Conservation (phyloP, 495 filamentous ascomycete species). For the Annulohypoxylon nitens region DNA sequence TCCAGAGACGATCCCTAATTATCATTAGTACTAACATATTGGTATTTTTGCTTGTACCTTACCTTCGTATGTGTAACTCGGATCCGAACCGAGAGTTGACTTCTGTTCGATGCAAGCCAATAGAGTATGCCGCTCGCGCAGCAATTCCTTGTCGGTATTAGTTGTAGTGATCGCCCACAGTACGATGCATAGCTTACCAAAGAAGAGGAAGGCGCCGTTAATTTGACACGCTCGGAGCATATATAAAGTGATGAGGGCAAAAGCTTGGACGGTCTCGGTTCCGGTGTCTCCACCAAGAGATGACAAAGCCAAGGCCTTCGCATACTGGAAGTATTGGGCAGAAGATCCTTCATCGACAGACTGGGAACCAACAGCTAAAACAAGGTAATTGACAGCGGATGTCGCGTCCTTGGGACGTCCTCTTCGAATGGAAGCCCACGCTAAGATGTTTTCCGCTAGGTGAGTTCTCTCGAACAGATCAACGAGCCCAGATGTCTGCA, state of each 20-base stretch:
- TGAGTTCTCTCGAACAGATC: slow-evolving; percentile 56
- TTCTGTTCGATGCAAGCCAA: slow-evolving; percentile 72
- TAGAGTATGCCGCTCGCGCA: slow-evolving; percentile 69
- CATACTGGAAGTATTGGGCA: slow-evolving; percentile 68
- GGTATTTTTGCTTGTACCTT: neutral
- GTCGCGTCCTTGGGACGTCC: slow-evolving; percentile 54
- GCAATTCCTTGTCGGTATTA: slow-evolving; percentile 63
- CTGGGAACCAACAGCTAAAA: slow-evolving; percentile 72
- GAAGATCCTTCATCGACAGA: slow-evolving; percentile 63
- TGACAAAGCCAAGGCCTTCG: slow-evolving; percentile 66
- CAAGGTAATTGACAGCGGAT: slow-evolving; percentile 69
- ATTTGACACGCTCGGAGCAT: slow-evolving; percentile 72
- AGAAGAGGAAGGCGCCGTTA: slow-evolving; percentile 71
- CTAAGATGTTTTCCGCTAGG: slow-evolving; percentile 47
- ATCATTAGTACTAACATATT: slow-evolving; percentile 22
- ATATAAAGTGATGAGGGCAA: slow-evolving; percentile 70
- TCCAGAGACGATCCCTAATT: slow-evolving; percentile 70
- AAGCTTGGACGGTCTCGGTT: slow-evolving; percentile 69
- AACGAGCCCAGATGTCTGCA: slow-evolving; percentile 55
- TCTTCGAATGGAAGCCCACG: slow-evolving; percentile 45
- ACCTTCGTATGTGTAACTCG: slow-evolving; percentile 57
- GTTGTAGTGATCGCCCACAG: neutral
- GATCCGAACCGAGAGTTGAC: slow-evolving; percentile 70
- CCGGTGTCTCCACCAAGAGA: slow-evolving; percentile 69
- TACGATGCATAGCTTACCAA: slow-evolving; percentile 43